These are phyloP conservation scores for Salix suchowensis DNA, from an alignment of 345 rosid genomes.

Conservation along the genomic window DNA sequence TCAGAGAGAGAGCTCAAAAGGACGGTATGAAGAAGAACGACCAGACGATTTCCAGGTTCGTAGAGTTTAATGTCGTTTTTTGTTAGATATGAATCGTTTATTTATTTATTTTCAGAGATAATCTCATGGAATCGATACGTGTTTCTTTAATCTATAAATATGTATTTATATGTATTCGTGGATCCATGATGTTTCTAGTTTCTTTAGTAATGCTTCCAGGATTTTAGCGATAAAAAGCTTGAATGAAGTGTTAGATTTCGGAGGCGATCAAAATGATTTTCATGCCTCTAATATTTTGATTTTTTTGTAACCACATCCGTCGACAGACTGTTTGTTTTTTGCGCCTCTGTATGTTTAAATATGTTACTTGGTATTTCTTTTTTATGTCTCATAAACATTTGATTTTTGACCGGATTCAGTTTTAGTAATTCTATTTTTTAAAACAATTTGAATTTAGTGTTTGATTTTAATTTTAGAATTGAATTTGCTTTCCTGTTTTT, in stretches of 20 bases:
- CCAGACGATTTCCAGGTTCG: slow-evolving; percentile 75
- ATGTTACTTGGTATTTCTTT: background rate
- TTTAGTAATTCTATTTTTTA: background rate
- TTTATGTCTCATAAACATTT: too few species aligned
- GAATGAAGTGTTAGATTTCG: background rate
- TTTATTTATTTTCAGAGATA: background rate
- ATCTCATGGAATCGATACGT: background rate
- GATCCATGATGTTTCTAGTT: too few species aligned
- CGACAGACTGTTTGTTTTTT: background rate
- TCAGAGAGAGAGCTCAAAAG: slow-evolving; percentile 67
- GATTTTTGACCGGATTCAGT: background rate
- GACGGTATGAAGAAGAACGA: slow-evolving; percentile 83
- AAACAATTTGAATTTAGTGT: background rate
- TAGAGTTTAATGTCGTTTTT: background rate
- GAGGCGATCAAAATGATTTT: background rate
- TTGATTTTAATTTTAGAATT: background rate
- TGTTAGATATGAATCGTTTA: background rate
- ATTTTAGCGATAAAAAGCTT: background rate
- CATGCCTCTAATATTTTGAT: background rate
- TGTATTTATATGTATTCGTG: background rate
- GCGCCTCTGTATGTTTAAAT: background rate
- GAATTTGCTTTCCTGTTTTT: background rate
- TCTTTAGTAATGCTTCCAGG: background rate
- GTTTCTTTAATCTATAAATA: too few species aligned
- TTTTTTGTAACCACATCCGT: background rate